Conservation (phyloP, 2,329 filamentous ascomycete species). For the Sporothrix schenckii region DNA sequence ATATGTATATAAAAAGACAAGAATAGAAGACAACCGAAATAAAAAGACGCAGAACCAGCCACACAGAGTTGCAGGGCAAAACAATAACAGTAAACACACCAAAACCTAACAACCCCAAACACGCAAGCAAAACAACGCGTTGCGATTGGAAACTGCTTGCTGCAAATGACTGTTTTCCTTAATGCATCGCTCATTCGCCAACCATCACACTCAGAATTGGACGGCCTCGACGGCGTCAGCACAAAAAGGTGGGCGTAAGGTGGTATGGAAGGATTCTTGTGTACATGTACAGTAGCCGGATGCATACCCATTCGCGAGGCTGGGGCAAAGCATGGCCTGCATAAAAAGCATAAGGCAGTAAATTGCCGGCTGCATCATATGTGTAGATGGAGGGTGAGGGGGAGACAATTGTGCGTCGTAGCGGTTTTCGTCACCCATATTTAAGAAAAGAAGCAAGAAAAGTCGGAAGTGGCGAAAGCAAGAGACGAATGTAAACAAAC, state of each 20-base stretch:
- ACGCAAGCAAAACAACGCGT: slow-evolving; percentile 2
- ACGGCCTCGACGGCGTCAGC: too few species aligned
- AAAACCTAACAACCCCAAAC: neutral
- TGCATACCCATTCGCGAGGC: slow-evolving; percentile 16
- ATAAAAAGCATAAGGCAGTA: slow-evolving; percentile 19
- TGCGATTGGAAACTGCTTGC: neutral
- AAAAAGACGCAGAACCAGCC: neutral
- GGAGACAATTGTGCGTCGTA: neutral
- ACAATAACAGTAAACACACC: neutral
- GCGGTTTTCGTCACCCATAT: neutral
- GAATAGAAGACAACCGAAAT: neutral
- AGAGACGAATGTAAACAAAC: slow-evolving; percentile 16
- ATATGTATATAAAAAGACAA: too few species aligned
- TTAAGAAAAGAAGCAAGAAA: neutral
- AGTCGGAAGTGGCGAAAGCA: neutral
- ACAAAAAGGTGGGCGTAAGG: neutral
- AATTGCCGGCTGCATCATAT: neutral
- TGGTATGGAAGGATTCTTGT: slow-evolving; percentile 23
- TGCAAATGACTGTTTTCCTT: neutral
- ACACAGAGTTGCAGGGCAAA: slow-evolving; percentile 17
- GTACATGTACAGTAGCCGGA: slow-evolving; percentile 4
- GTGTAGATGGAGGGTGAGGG: neutral
- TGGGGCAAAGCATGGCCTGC: slow-evolving; percentile 7
- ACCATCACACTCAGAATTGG: neutral
- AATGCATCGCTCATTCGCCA: neutral